Evolutionary conservation across 2,329 filamentous ascomycete species (phyloP), one percentile per base, ranked within the genome.

Genomic region (Penicillium paneum): DNA sequence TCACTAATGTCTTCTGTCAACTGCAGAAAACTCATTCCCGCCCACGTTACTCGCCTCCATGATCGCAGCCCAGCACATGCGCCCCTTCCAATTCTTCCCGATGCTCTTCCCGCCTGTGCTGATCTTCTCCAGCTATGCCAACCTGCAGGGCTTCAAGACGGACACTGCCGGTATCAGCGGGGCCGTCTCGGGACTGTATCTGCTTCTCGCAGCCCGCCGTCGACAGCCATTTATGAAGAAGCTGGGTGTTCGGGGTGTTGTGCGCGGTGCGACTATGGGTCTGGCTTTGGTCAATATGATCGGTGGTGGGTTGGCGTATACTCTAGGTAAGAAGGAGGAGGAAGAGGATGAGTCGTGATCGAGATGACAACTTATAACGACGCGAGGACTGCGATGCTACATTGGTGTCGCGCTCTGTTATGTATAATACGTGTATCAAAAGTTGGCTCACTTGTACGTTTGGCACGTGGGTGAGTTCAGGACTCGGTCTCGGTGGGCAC

Each of bases 51-150:
- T 87, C 40, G 86, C 86, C 54, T 86, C 85, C 8, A 76, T 89
- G 40, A 81, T 88, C 61, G 81, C 84, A 38, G 83, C 85, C 11
- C 83, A 88, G 64, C 83, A 88, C 74, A 76, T 81, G 40, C 83
- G 83, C n/a, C 86, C 86, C 8, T 84, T 86, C 70, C 84, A 86
- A 67, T 67, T 78, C 7, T 75, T 89, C 0, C 86, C 86, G 4
- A 85, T 89, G 80, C 71, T 86, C 59, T 88, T 89, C 67, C 81
- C 85, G 5, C 85, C 85, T 2, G 74, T 86, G 52, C 77, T 89
- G 3, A 78, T 88, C 55, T 86, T 88, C 73, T 81, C 81, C 48
- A 82, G 82, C 54, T 89, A 88, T 66, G 74, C 88, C 41, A 88
- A 88, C 67, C 65, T 88, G 29, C 79, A 79, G 58, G 79, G 79